Evolutionary conservation across 1,284 basidiomycete species (phyloP).

Genomic region (Microstroma glucosiphilum): DNA sequence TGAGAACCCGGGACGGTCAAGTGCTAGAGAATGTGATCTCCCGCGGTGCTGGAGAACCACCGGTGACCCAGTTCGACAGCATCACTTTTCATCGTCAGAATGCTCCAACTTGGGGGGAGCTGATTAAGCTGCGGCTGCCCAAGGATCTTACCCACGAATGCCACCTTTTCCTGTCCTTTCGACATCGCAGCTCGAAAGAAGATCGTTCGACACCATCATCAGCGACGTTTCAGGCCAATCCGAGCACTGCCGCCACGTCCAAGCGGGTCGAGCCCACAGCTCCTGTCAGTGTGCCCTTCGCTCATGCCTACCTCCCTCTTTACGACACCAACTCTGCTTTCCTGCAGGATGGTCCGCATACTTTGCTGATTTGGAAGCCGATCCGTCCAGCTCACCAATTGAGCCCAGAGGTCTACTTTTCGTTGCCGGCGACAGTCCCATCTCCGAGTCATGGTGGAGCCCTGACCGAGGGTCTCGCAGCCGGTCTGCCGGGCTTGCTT

Average conservation of each 20-base stretch:
- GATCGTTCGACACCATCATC: constrained; percentile 22
- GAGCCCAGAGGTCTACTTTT: constrained; percentile 61
- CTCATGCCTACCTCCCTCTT: constrained; percentile 84
- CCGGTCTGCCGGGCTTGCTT: constrained; percentile 30
- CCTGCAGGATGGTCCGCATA: constrained; percentile 83
- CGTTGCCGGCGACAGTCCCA: constrained; percentile 58
- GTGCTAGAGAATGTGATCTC: constrained; percentile 69
- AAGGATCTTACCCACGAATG: constrained; percentile 66
- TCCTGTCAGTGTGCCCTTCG: constrained; percentile 61
- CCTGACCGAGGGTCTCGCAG: constrained; percentile 56
- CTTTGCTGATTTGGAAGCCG: constrained; percentile 54
- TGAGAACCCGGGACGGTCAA: constrained; percentile 70
- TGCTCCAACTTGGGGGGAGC: constrained; percentile 80
- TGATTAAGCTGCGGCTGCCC: constrained; percentile 78
- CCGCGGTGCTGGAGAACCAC: constrained; percentile 76
- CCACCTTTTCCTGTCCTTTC: constrained; percentile 91
- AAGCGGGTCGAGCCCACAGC: neutral
- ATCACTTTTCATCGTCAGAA: constrained; percentile 59
- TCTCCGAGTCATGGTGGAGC: constrained; percentile 50
- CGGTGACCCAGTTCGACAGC: constrained; percentile 74
- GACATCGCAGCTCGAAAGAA: constrained; percentile 62
- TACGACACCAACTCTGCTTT: constrained; percentile 65
- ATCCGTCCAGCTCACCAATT: constrained; percentile 26
- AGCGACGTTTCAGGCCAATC: constrained; percentile 6
- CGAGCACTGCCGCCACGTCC: constrained; percentile 3